Percentiles rank a stretch among this genome's conserved stretches.
These are phyloP conservation scores for Grigorovia yakushimaensis DNA, from an alignment of 805 yeast species.

Conservation along the genomic window DNA sequence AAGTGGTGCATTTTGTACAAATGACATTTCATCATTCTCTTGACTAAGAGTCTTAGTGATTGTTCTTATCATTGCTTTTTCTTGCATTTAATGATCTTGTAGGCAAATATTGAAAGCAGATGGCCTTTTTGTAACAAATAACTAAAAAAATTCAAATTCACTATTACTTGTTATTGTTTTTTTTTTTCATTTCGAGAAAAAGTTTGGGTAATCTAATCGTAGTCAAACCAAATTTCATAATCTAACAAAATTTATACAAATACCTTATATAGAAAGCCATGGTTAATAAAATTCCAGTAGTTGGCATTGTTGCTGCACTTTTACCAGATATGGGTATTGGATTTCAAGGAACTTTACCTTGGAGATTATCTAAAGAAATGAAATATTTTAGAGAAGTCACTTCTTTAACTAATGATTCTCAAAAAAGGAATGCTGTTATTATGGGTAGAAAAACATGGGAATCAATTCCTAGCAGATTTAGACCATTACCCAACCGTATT, in stretches of 20 bases:
- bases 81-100: constrained; percentile 3
- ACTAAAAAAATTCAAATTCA: background rate
- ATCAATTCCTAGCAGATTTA: constrained; percentile 72
- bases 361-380: constrained; percentile 81
- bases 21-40: constrained; percentile 4
- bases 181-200: background rate
- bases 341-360: constrained; percentile 68
- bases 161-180: too few relatives aligned
- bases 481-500: constrained; percentile 69
- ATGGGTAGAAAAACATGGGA: constrained; percentile 98
- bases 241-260: too few relatives aligned
- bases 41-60: constrained; percentile 4
- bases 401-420: constrained; percentile 29
- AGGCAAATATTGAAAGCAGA: too few relatives aligned
- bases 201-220: too few relatives aligned
- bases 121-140: too few relatives aligned
- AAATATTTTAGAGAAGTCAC: constrained; percentile 75
- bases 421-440: constrained; percentile 59
- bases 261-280: too few relatives aligned
- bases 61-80: constrained; percentile 7
- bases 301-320: constrained; percentile 79
- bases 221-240: too few relatives aligned
- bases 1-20: constrained; percentile 6
- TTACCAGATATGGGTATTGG: constrained; percentile 82
- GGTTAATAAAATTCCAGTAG: constrained; percentile 30